Percentiles rank a stretch among this genome's conserved stretches.
phyloP scores from a whole-genome alignment of 1,284 basidiomycete genomes.

The Ceratobasidium sp. region DNA sequence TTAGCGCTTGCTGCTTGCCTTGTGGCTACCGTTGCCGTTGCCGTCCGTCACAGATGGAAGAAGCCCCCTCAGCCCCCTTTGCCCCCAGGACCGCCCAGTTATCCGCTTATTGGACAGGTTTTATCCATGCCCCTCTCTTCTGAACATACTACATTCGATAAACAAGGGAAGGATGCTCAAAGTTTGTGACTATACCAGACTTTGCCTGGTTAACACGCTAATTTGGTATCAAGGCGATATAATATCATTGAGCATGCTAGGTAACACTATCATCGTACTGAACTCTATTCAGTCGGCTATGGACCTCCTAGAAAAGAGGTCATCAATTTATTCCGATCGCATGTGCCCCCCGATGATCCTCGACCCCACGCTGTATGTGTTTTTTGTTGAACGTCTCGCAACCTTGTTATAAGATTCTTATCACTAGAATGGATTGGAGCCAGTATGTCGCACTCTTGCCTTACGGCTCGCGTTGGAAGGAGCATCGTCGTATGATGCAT shows the following conservation, averaged over 20 bases:
- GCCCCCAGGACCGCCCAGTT: conserved; percentile 29
- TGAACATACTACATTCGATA: conserved; percentile 26
- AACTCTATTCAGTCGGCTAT: conserved; percentile 37
- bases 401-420: background rate
- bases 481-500: conserved; percentile 31
- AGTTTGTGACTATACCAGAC: background rate
- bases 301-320: conserved; percentile 41
- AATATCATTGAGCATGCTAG: conserved; percentile 14
- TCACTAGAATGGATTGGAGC: conserved; percentile 21
- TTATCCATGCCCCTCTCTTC: conserved; percentile 21
- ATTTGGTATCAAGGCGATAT: conserved; percentile 1
- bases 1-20: background rate
- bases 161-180: conserved; percentile 13
- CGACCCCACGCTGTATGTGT: conserved; percentile 6
- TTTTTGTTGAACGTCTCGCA: background rate
- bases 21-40: background rate
- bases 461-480: conserved; percentile 25
- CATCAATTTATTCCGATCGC: conserved; percentile 38
- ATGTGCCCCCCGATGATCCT: conserved; percentile 32
- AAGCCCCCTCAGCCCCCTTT: background rate
- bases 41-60: conserved; percentile 3
- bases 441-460: conserved; percentile 11
- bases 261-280: conserved; percentile 37
- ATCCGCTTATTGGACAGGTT: conserved; percentile 17
- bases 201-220: background rate